Conservation (phyloP, 2,329 filamentous ascomycete genomes). For the Penicillium digitatum region DNA sequence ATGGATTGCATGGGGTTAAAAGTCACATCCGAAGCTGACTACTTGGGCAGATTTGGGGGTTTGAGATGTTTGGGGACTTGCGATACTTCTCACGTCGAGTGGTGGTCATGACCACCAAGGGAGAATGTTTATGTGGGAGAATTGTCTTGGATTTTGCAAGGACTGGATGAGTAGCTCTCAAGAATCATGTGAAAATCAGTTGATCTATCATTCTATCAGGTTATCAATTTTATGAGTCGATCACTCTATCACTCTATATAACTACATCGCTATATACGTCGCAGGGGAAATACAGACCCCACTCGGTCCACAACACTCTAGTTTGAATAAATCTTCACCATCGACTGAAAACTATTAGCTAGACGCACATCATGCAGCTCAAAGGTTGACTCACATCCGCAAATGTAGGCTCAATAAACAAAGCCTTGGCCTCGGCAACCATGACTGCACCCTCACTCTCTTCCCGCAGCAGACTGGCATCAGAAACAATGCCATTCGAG, state of each 20-base stretch:
- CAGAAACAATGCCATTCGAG: slow-evolving; percentile 1
- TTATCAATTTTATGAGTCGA: not conserved
- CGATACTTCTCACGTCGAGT: slow-evolving; percentile 3
- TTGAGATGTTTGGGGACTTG: not conserved
- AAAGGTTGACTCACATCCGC: slow-evolving; percentile 26
- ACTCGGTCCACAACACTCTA: slow-evolving; percentile 4
- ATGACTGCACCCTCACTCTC: slow-evolving; percentile 25
- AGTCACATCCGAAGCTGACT: not conserved
- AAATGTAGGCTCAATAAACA: slow-evolving; percentile 40
- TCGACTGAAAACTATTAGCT: slow-evolving; percentile 25
- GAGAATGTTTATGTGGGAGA: not conserved
- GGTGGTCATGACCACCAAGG: not conserved
- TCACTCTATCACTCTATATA: not conserved
- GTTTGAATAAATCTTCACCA: slow-evolving; percentile 31
- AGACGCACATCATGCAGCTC: not conserved
- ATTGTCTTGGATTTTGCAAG: not conserved
- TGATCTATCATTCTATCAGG: not conserved
- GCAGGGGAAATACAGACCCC: not conserved
- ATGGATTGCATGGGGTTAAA: too few species aligned
- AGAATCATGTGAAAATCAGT: not conserved
- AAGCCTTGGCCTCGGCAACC: slow-evolving; percentile 36
- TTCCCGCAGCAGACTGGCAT: slow-evolving; percentile 15
- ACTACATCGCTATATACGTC: not conserved
- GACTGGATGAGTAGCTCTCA: not conserved
- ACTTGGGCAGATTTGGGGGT: slow-evolving; percentile 1